These are phyloP conservation scores for Plasmodium relictum DNA, from an alignment of 169 alveolate genomes.

Conservation along the genomic window DNA sequence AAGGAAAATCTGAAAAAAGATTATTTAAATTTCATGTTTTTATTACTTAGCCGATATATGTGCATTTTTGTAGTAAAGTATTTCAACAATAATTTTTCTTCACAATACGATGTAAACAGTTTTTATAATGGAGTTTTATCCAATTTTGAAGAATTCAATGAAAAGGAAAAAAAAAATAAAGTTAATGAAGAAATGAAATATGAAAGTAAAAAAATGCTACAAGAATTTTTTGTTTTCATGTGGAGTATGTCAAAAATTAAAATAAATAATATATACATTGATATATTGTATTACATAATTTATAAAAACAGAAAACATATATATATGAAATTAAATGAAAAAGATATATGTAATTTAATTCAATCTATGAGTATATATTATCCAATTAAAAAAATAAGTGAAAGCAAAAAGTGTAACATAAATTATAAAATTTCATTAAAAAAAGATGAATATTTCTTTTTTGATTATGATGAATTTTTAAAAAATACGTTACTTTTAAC, in stretches of 20 bases:
- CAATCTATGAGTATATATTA: slow-evolving; percentile 54
- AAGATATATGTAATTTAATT: slow-evolving; percentile 62
- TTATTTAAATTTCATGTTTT: slow-evolving; percentile 51
- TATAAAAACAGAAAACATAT: slow-evolving; percentile 33
- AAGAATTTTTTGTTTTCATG: slow-evolving; percentile 59
- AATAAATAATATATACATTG: slow-evolving; percentile 68
- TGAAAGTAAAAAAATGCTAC: slow-evolving; percentile 18
- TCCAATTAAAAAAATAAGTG: slow-evolving; percentile 60
- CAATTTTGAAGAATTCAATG: slow-evolving; percentile 26
- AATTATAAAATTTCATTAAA: slow-evolving; percentile 3
- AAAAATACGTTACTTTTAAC: slow-evolving; percentile 41
- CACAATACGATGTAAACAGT: slow-evolving; percentile 11
- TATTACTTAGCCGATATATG: slow-evolving; percentile 58
- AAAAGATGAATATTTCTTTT: neutral
- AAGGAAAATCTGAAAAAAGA: slow-evolving; percentile 3
- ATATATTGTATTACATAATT: slow-evolving; percentile 32
- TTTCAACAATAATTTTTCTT: neutral
- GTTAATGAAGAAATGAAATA: neutral
- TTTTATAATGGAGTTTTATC: slow-evolving; percentile 58
- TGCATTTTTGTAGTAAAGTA: slow-evolving; percentile 15
- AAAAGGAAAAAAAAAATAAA: slow-evolving; percentile 36
- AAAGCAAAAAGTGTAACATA: neutral
- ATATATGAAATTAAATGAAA: slow-evolving; percentile 38
- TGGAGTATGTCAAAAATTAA: slow-evolving; percentile 70
- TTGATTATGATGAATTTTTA: slow-evolving; percentile 47